These are phyloP conservation scores for Piromyces sp. DNA, from an alignment of 192 early-diverging fungal genomes.

Conservation along the genomic window DNA sequence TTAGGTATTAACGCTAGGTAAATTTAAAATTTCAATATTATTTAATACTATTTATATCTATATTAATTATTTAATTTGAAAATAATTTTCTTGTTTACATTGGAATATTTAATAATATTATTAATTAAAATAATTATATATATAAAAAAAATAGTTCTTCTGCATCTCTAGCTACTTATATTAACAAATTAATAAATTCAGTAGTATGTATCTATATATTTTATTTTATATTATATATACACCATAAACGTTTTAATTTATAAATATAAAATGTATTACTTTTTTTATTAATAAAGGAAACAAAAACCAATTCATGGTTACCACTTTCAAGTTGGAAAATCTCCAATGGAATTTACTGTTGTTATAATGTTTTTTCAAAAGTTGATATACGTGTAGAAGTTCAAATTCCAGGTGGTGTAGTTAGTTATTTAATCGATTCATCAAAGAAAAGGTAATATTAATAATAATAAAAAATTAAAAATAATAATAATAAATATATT, in stretches of 20 bases:
- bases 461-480: neutral
- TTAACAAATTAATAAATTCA: conserved; percentile 86
- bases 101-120: too few relatives aligned
- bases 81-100: too few relatives aligned
- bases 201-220: conserved; percentile 27
- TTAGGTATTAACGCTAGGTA: conserved; percentile 32
- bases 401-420: conserved; percentile 93
- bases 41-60: too few relatives aligned
- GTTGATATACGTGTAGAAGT: conserved; percentile 95
- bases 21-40: neutral
- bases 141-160: conserved; percentile 41
- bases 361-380: conserved; percentile 94
- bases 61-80: too few relatives aligned
- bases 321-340: conserved; percentile 39
- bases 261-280: conserved; percentile 26
- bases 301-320: conserved; percentile 8
- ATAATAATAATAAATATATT: neutral
- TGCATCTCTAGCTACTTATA: conserved; percentile 88
- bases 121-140: too few relatives aligned
- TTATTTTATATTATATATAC: neutral
- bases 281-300: conserved; percentile 38
- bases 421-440: conserved; percentile 71
- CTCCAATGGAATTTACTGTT: conserved; percentile 61
- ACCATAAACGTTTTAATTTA: neutral
- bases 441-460: conserved; percentile 57